phyloP scores from a whole-genome alignment of 805 yeast species.

The Candida arabinofermentans region DNA sequence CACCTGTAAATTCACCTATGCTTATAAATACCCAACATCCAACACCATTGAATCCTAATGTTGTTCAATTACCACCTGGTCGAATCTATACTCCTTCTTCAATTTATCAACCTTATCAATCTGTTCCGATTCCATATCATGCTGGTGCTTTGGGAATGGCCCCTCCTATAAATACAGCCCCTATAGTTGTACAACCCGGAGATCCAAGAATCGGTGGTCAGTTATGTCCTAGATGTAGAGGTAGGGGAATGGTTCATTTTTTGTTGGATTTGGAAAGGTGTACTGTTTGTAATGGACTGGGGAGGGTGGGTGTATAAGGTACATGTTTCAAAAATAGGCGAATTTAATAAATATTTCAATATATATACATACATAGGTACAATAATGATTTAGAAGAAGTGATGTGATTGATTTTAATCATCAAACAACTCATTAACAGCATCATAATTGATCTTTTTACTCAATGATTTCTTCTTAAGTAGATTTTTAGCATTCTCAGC shows the following conservation, averaged over 20 bases:
- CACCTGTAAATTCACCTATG: constrained; percentile 9
- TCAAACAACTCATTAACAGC: constrained; percentile 59
- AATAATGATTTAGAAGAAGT: background rate
- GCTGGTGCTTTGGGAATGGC: constrained; percentile 3
- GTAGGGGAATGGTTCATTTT: constrained; percentile 52
- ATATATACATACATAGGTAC: background rate
- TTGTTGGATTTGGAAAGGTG: constrained; percentile 62
- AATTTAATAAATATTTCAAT: background rate
- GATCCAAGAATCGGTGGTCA: constrained; percentile 76
- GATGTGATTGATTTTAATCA: constrained; percentile 9
- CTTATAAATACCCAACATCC: constrained; percentile 16
- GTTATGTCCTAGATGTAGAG: constrained; percentile 69
- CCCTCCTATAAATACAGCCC: constrained; percentile 19
- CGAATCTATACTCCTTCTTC: constrained; percentile 6
- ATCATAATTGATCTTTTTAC: constrained; percentile 86
- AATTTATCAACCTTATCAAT: constrained; percentile 7
- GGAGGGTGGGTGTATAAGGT: constrained; percentile 37
- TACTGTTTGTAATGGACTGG: constrained; percentile 62
- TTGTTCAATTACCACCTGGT: constrained; percentile 26
- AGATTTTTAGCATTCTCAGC: constrained; percentile 77
- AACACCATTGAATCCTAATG: constrained; percentile 26
- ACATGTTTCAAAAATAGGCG: background rate
- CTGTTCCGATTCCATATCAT: background rate
- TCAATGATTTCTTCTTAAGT: constrained; percentile 70
- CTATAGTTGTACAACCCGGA: constrained; percentile 61